Evolutionary conservation across 805 yeast genomes (phyloP), one percentile per base, ranked within the genome.

Genomic region (Teunomyces pallodes): DNA sequence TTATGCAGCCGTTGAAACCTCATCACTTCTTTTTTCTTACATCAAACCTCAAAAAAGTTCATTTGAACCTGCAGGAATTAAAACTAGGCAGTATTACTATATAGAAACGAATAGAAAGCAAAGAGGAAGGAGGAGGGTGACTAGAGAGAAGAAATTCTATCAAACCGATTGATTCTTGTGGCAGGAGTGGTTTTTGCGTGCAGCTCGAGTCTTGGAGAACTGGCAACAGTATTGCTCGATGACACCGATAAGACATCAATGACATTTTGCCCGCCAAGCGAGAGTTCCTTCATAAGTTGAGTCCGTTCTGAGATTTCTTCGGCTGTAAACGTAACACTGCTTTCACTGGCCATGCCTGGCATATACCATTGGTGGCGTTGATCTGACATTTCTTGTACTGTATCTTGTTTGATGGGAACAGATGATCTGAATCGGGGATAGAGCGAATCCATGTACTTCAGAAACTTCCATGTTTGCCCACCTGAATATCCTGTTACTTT

Each of bases 11-110:
- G 9, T 17, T 31, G 31, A 45, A 28, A 28, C 17, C 43, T 40
- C 50, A 47, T 47, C 46, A 38, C 41, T 27, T 28, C 12, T 43
- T 46, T 46, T 46, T 46, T 38, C 24, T 20, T 20, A 20, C 24
- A 20, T 13, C 16, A 29, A 5, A 32, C 35, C 35, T 31, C 33
- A 9, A 32, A n/a, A n/a, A 13, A 38, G 12, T 24, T 20, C 13
- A 20, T 9, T 13, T 8, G 16, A 13, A 24, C 41, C 41, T 38
- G 41, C 41, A 38, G 30, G 26, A 24, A 14, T n/a, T n/a, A n/a
- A n/a, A 17, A 17, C 17, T 17, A 17, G 4, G 17, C 17, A 17
- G 17, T 17, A 17, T 17, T 17, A 20, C 24, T 20, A 20, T 20
- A 20, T 20, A 20, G 24, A 20, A 20, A 20, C 1, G 24, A 20